Evolutionary conservation across 257 asterid species (phyloP).

Genomic region (Solanum chiquidenum): DNA sequence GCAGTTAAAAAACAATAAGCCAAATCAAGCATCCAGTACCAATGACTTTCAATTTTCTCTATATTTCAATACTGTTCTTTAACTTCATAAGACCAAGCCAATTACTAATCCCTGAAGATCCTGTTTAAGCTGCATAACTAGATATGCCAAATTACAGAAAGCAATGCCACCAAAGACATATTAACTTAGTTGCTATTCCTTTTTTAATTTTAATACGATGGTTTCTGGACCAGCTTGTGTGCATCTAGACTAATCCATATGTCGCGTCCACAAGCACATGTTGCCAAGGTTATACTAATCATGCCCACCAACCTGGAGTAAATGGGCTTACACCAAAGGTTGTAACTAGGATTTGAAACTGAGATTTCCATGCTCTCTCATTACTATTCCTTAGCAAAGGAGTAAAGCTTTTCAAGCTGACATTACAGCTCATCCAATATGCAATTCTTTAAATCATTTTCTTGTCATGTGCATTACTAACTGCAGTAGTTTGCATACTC

Average conservation of each 20-base stretch:
- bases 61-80: neutral
- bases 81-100: neutral
- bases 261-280: neutral
- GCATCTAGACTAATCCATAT: neutral
- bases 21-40: neutral
- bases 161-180: neutral
- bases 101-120: neutral
- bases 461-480: neutral
- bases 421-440: neutral
- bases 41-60: neutral
- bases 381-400: neutral
- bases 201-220: neutral
- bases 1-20: neutral
- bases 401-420: neutral
- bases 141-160: neutral
- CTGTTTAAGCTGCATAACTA: neutral
- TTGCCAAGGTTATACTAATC: neutral
- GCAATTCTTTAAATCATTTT: neutral
- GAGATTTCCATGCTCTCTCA: neutral
- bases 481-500: neutral
- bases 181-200: neutral
- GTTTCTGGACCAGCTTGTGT: neutral
- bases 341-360: neutral
- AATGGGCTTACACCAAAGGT: neutral
- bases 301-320: neutral